A percentile compares a stretch with the other conserved stretches of the same genome.
Evolutionary conservation across 257 asterid genomes (phyloP).

Genomic region (Mentha longifolia): DNA sequence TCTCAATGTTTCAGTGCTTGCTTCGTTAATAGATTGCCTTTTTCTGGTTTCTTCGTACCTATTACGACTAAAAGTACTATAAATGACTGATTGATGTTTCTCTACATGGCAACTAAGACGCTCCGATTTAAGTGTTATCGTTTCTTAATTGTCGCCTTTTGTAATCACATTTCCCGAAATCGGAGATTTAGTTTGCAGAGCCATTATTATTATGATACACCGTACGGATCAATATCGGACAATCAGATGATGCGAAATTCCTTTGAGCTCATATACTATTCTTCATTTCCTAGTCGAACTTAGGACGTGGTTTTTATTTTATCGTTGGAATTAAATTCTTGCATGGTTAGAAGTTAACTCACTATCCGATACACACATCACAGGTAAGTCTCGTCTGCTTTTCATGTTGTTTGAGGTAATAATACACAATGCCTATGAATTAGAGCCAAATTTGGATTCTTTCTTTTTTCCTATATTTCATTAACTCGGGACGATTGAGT

Average conservation of each 20-base stretch:
- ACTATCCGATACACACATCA: not conserved
- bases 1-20: not conserved
- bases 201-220: not conserved
- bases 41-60: not conserved
- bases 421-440: not conserved
- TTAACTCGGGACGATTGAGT: not conserved
- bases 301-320: not conserved
- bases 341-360: not conserved
- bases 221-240: not conserved
- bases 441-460: not conserved
- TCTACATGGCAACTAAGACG: not conserved
- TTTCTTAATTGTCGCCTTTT: not conserved
- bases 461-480: not conserved
- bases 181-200: not conserved
- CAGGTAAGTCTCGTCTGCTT: not conserved
- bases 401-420: not conserved
- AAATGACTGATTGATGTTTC: not conserved
- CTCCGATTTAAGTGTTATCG: not conserved
- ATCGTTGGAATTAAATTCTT: not conserved
- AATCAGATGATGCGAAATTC: not conserved
- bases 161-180: not conserved
- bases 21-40: not conserved
- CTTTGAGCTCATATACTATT: not conserved
- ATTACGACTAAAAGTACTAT: not conserved
- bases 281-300: not conserved